phyloP scores from a whole-genome alignment of 2,329 filamentous ascomycete species.

The Westerdykella aurantiaca region DNA sequence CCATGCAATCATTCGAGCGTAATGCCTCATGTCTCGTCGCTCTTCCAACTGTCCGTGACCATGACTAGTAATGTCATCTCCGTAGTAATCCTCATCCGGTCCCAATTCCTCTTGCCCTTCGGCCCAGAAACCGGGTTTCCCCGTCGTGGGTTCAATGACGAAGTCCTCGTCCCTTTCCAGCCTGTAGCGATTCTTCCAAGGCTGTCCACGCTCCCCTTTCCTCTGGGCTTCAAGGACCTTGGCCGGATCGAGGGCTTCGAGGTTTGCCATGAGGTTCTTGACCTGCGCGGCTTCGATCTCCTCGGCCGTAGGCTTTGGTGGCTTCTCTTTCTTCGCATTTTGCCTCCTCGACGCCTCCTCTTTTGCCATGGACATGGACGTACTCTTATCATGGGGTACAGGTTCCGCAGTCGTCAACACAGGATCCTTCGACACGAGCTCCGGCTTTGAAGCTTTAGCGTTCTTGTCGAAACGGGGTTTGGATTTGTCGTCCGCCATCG shows the following conservation, averaged over 20 bases:
- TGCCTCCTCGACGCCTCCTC: not conserved
- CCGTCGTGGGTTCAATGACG: slow-evolving; percentile 10
- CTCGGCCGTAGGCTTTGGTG: slow-evolving; percentile 1
- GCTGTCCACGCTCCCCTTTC: slow-evolving; percentile 19
- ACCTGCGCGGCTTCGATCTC: slow-evolving; percentile 16
- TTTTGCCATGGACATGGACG: not conserved
- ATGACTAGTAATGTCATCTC: slow-evolving; percentile 77
- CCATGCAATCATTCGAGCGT: slow-evolving; percentile 82
- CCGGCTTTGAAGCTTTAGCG: not conserved
- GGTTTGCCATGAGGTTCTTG: slow-evolving; percentile 15
- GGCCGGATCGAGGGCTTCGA: slow-evolving; percentile 21
- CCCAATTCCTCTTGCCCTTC: slow-evolving; percentile 46
- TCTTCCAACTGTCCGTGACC: slow-evolving; percentile 84
- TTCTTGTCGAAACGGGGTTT: not conserved
- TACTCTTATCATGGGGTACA: not conserved
- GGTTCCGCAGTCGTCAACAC: not conserved
- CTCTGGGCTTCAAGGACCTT: slow-evolving; percentile 18
- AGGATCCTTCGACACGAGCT: not conserved
- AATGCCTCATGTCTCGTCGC: slow-evolving; percentile 81
- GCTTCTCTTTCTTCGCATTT: not conserved
- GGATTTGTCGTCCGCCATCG: slow-evolving; percentile 13
- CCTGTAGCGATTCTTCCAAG: slow-evolving; percentile 10
- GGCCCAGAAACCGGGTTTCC: slow-evolving; percentile 29
- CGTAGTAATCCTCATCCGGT: slow-evolving; percentile 60
- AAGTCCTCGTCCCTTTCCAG: slow-evolving; percentile 25